phyloP scores from a whole-genome alignment of 2,329 filamentous ascomycete genomes.

The Ophiostoma piceae region DNA sequence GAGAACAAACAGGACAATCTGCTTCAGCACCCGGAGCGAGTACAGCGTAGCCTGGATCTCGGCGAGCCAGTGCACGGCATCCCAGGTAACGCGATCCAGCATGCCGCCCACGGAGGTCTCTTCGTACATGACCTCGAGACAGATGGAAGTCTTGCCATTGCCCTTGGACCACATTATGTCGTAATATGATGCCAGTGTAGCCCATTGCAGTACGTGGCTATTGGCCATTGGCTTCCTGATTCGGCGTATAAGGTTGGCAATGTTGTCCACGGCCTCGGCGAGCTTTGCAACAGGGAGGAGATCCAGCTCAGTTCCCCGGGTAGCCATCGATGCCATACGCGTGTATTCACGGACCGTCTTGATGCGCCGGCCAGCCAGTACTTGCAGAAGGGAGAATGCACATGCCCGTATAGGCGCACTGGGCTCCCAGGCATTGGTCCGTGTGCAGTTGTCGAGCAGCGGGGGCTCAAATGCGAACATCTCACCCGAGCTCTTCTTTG shows the following conservation, averaged over 20 bases:
- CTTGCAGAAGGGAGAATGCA: constrained; percentile 37
- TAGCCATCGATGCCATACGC: constrained; percentile 33
- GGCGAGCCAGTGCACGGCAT: constrained; percentile 55
- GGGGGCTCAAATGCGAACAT: constrained; percentile 41
- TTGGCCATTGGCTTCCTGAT: constrained; percentile 11
- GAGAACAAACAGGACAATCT: constrained; percentile 41
- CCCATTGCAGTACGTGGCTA: constrained; percentile 33
- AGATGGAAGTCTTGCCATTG: constrained; percentile 34
- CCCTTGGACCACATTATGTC: constrained; percentile 35
- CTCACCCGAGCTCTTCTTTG: not conserved
- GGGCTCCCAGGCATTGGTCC: constrained; percentile 38
- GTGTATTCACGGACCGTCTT: constrained; percentile 38
- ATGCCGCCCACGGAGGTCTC: constrained; percentile 31
- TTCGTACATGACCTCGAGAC: constrained; percentile 32
- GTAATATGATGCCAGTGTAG: constrained; percentile 36
- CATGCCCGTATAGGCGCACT: constrained; percentile 36
- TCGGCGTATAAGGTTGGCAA: constrained; percentile 27
- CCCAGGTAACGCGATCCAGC: constrained; percentile 45
- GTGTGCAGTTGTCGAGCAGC: constrained; percentile 38
- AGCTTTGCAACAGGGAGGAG: constrained; percentile 27
- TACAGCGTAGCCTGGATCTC: constrained; percentile 58
- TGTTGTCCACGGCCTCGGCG: constrained; percentile 25
- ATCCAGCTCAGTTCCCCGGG: constrained; percentile 33
- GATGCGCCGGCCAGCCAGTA: constrained; percentile 22
- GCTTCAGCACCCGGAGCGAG: constrained; percentile 53